phyloP scores from a whole-genome alignment of 169 alveolate species.

The Eimeria sp. region DNA sequence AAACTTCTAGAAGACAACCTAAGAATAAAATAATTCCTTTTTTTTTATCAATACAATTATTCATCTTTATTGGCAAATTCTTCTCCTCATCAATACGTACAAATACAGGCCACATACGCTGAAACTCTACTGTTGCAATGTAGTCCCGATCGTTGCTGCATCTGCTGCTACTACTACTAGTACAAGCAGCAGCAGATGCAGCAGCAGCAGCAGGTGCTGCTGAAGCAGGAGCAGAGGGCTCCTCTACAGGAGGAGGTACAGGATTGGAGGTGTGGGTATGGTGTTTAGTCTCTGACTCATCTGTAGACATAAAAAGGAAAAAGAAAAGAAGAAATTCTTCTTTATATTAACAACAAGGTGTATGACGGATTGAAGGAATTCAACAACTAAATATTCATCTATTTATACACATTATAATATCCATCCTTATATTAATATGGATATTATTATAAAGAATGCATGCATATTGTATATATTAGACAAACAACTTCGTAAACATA shows the following conservation, averaged over 20 bases:
- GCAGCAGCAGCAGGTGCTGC: background rate
- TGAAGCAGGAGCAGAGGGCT: background rate
- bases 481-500: too few relatives aligned
- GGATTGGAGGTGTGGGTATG: background rate
- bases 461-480: too few relatives aligned
- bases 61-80: background rate
- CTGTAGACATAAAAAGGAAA: background rate
- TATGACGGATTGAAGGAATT: too few relatives aligned
- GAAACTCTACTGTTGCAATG: slow-evolving; percentile 40
- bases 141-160: background rate
- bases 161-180: background rate
- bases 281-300: background rate
- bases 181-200: background rate
- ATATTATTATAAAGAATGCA: too few relatives aligned
- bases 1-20: slow-evolving; percentile 42
- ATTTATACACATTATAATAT: too few relatives aligned
- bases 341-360: background rate
- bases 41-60: background rate
- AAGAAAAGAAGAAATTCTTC: background rate
- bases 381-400: too few relatives aligned
- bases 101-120: slow-evolving; percentile 66
- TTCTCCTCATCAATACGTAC: background rate
- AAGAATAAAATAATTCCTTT: background rate
- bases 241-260: background rate
- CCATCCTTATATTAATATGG: too few relatives aligned